Conservation (phyloP, 768 basidiomycete species). For the Lactarius tabidus region DNA sequence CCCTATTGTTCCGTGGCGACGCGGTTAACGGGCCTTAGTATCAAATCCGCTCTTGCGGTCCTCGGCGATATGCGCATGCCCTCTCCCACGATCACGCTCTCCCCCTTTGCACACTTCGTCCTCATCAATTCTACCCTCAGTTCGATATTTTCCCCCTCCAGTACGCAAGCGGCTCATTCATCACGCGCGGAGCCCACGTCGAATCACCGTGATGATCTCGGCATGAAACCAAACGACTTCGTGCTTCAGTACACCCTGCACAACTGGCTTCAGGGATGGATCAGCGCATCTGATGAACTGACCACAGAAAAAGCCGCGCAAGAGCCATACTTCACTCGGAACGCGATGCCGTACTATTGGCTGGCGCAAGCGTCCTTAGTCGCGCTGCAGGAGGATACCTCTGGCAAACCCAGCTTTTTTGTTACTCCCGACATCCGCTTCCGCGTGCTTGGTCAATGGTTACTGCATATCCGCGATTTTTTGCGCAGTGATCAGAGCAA, state of each 20-base stretch:
- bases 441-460: conserved; percentile 25
- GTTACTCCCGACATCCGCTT: conserved; percentile 20
- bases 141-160: conserved; percentile 16
- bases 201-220: not conserved
- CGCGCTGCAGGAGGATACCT: conserved; percentile 44
- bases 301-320: conserved; percentile 12
- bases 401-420: conserved; percentile 23
- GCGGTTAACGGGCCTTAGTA: conserved; percentile 20
- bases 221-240: conserved; percentile 27
- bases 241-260: conserved; percentile 45
- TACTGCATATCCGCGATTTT: conserved; percentile 21
- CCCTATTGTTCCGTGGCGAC: conserved; percentile 15
- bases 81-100: conserved; percentile 2
- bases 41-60: conserved; percentile 18
- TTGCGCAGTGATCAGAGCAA: conserved; percentile 19
- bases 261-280: conserved; percentile 52
- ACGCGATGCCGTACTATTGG: conserved; percentile 51
- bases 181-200: conserved; percentile 1
- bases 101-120: conserved; percentile 28
- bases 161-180: not conserved
- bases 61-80: conserved; percentile 22
- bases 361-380: conserved; percentile 47
- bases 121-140: conserved; percentile 29
- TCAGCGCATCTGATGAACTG: conserved; percentile 22
- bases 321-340: conserved; percentile 21